phyloP scores from a whole-genome alignment of 2,329 filamentous ascomycete genomes.

The Zalaria sp. region DNA sequence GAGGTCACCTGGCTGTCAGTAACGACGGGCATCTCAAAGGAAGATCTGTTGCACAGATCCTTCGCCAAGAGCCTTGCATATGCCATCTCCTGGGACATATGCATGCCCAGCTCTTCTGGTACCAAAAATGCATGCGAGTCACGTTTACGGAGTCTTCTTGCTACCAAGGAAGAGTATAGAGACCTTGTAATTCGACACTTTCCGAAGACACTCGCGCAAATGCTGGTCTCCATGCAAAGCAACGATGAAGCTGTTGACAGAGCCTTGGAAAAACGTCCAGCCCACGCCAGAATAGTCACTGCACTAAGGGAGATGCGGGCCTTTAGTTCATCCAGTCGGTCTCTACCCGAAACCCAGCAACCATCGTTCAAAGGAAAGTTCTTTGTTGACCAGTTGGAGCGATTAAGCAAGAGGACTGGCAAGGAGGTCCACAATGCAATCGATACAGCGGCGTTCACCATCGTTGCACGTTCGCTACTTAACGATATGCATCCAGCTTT shows the following conservation, averaged over 20 bases:
- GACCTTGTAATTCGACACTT: slow-evolving; percentile 55
- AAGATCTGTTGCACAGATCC: slow-evolving; percentile 47
- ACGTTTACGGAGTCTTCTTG: slow-evolving; percentile 54
- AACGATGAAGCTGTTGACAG: slow-evolving; percentile 63
- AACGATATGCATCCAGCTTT: slow-evolving; percentile 70
- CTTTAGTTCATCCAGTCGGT: slow-evolving; percentile 50
- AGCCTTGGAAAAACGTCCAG: slow-evolving; percentile 17
- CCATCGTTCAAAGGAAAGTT: slow-evolving; percentile 72
- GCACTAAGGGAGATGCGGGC: slow-evolving; percentile 55
- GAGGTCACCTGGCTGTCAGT: slow-evolving; percentile 47
- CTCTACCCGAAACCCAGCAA: slow-evolving; percentile 66
- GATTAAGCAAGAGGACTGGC: slow-evolving; percentile 60
- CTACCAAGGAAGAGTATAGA: slow-evolving; percentile 46
- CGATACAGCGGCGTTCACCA: slow-evolving; percentile 26
- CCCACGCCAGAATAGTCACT: slow-evolving; percentile 45
- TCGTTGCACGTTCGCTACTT: slow-evolving; percentile 54
- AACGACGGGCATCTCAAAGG: slow-evolving; percentile 39
- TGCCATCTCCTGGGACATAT: slow-evolving; percentile 63
- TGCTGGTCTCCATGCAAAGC: slow-evolving; percentile 59
- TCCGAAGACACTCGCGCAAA: slow-evolving; percentile 58
- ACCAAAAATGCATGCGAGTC: slow-evolving; percentile 42
- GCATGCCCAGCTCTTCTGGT: neutral
- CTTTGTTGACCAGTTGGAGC: slow-evolving; percentile 59
- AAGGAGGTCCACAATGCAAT: slow-evolving; percentile 58
- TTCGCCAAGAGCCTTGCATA: slow-evolving; percentile 77